Evolutionary conservation across 1,139 yeast genomes (phyloP), one percentile per base, ranked within the genome.

Genomic region (Sugiyamaella sp.): DNA sequence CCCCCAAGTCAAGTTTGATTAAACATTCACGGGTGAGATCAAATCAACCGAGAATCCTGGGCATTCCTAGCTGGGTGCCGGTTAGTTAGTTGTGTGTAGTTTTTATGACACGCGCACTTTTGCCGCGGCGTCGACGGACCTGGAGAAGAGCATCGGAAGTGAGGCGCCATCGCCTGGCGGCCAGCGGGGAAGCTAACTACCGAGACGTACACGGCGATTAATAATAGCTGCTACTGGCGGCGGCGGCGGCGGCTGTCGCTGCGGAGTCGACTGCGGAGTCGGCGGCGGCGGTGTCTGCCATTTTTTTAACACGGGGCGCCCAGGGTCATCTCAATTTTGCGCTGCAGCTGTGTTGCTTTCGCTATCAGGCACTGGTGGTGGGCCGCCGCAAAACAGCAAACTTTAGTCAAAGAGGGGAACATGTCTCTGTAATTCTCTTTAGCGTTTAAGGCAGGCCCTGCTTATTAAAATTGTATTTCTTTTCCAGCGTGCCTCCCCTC

Each of bases 71-170:
- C 14, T 29, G 35, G n/a, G 14, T 29, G 14, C 35, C n/a, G 35
- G 35, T 29, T 29, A 12, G 14, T 29, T 29, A 10, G 35, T 29
- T 29, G 14, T 29, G n/a, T 29, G 35, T 29, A 12, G 8, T 29
- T 14, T 29, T 14, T 29, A 29, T 10, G 8, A 29, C 35, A 29
- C n/a, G n/a, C 35, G 14, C 14, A 29, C 35, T 29, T 29, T 29
- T 29, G 35, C 35, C 14, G 35, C 35, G 35, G 35, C n/a, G n/a
- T 29, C 35, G 14, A 29, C n/a, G n/a, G n/a, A n/a, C 35, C n/a
- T 29, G 8, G 4, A 29, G 35, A 10, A 29, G 14, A 10, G 35
- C 8, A 29, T 10, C 35, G n/a, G 35, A 5, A 14, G 35, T 14
- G 35, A 29, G 8, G 14, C 4, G 8, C n/a, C 8, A 12, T 29